phyloP scores from a whole-genome alignment of 2,329 filamentous ascomycete genomes.

The Zymoseptoria tritici region DNA sequence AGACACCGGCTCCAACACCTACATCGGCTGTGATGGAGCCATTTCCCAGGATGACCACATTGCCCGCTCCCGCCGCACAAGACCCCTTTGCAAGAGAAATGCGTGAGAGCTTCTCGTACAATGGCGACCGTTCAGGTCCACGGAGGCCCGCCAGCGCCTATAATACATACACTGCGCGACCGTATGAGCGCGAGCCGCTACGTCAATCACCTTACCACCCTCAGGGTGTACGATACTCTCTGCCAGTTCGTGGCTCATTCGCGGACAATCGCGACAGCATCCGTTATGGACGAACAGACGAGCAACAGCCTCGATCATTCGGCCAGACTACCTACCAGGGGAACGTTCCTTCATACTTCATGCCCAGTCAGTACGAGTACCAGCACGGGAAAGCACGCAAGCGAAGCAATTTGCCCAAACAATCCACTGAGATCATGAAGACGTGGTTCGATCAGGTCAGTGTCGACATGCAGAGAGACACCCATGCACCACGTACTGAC shows the following conservation, averaged over 20 bases:
- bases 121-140: constrained; percentile 7
- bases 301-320: constrained; percentile 10
- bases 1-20: constrained; percentile 18
- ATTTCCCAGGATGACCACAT: constrained; percentile 10
- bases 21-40: constrained; percentile 14
- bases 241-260: constrained; percentile 7
- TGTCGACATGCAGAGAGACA: neutral
- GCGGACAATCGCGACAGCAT: constrained; percentile 11
- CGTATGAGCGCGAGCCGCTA: constrained; percentile 12
- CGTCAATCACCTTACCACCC: constrained; percentile 5
- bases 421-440: constrained; percentile 35
- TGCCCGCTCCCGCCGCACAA: constrained; percentile 9
- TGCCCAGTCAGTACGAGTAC: constrained; percentile 31
- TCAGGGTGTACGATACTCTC: constrained; percentile 6
- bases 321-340: constrained; percentile 16
- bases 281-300: constrained; percentile 14
- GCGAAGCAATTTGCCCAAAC: constrained; percentile 32
- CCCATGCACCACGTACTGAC: constrained; percentile 1
- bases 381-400: constrained; percentile 32
- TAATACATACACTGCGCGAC: constrained; percentile 9
- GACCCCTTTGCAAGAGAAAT: constrained; percentile 18
- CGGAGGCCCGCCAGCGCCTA: constrained; percentile 14
- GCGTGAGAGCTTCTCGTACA: constrained; percentile 14
- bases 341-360: constrained; percentile 22
- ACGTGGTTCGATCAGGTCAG: constrained; percentile 32